phyloP scores from a whole-genome alignment of 2,329 filamentous ascomycete species.

The Cryphonectria nitschkei region DNA sequence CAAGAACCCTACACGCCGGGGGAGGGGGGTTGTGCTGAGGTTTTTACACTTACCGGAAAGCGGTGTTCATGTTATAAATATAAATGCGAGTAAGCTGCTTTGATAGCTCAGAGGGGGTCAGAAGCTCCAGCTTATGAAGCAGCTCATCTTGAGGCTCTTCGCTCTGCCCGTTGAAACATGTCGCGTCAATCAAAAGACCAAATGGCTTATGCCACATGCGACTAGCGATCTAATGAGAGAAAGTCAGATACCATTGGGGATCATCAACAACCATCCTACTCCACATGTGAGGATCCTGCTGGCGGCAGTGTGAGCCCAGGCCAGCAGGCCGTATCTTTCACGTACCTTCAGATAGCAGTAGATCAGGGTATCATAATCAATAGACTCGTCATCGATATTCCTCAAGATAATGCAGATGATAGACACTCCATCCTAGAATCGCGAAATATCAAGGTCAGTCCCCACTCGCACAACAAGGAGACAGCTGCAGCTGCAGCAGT shows the following conservation, averaged over 20 bases:
- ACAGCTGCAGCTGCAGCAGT: not conserved
- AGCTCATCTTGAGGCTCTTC: slow-evolving; percentile 65
- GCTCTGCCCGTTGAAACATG: slow-evolving; percentile 69
- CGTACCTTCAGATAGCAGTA: slow-evolving; percentile 69
- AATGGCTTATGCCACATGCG: slow-evolving; percentile 72
- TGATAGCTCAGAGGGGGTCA: slow-evolving; percentile 65
- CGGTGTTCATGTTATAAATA: slow-evolving; percentile 75
- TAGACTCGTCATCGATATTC: slow-evolving; percentile 67
- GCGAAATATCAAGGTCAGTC: no score
- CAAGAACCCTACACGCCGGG: not conserved
- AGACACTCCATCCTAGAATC: slow-evolving; percentile 62
- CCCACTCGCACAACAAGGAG: not conserved
- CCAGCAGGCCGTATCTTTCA: slow-evolving; percentile 1
- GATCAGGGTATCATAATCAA: slow-evolving; percentile 67
- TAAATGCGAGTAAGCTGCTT: slow-evolving; percentile 65
- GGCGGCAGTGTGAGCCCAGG: not conserved
- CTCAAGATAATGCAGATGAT: slow-evolving; percentile 72
- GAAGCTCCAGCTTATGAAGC: slow-evolving; percentile 64
- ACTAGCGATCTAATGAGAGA: slow-evolving; percentile 60
- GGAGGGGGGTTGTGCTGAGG: not conserved
- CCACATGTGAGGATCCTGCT: not conserved
- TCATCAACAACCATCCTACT: not conserved
- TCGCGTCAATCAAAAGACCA: slow-evolving; percentile 69
- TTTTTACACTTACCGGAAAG: slow-evolving; percentile 56
- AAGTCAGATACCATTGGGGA: not conserved